Evolutionary conservation across 495 filamentous ascomycete genomes (phyloP).

Genomic region (Xylaria curta): DNA sequence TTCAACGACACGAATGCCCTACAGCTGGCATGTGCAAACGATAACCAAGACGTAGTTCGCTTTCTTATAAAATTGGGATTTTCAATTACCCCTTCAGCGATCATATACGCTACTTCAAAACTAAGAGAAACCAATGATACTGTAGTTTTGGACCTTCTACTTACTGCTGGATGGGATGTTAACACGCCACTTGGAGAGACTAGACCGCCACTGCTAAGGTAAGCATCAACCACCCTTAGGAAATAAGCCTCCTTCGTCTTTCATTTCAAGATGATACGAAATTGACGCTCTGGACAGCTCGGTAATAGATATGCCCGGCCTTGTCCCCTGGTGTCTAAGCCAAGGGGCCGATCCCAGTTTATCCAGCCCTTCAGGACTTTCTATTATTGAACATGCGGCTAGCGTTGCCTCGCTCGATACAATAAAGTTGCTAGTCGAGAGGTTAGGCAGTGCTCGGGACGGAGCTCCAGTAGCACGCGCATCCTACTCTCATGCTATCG

Average conservation of each 20-base stretch:
- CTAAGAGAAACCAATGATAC: not conserved
- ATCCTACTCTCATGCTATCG: not conserved
- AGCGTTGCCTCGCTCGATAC: not conserved
- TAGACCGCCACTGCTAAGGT: not conserved
- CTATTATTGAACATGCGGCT: not conserved
- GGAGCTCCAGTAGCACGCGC: not conserved
- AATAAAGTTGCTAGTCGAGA: not conserved
- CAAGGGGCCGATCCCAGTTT: not conserved
- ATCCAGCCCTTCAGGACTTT: slow-evolving; percentile 3
- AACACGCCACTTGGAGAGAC: not conserved
- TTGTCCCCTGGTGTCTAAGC: slow-evolving; percentile 2
- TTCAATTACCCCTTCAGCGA: not conserved
- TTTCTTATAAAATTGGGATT: not conserved
- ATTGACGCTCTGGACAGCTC: not conserved
- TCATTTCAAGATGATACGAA: not conserved
- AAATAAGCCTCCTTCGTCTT: not conserved
- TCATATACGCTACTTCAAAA: not conserved
- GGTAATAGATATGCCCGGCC: not conserved
- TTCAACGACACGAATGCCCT: not conserved
- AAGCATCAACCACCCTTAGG: not conserved
- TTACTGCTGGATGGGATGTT: not conserved
- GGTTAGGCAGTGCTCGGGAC: not conserved
- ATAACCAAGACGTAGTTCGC: not conserved
- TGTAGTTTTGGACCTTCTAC: not conserved
- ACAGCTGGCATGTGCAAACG: not conserved